These are phyloP conservation scores for Ilex asprella DNA, from an alignment of 257 asterid genomes.

Conservation along the genomic window DNA sequence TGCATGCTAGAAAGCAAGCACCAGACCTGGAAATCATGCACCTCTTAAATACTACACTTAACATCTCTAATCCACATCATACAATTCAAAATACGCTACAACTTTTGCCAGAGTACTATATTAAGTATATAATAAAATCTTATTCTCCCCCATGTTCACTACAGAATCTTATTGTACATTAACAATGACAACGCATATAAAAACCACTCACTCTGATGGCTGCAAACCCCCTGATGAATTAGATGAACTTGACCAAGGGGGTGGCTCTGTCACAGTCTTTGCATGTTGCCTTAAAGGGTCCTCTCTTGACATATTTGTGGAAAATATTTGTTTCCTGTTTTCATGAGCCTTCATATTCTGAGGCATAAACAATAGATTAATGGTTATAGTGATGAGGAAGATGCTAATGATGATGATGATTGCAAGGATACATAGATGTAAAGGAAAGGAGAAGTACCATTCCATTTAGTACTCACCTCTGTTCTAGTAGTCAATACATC, in stretches of 20 bases:
- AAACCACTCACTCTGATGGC: slow-evolving; percentile 26
- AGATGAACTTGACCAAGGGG: slow-evolving; percentile 55
- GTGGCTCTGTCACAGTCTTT: slow-evolving; percentile 40
- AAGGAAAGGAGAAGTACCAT: not conserved
- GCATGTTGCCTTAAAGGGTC: slow-evolving; percentile 50
- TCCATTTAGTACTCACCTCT: slow-evolving; percentile 31
- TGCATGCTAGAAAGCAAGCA: too few species aligned
- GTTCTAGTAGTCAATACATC: slow-evolving; percentile 70
- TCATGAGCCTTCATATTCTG: slow-evolving; percentile 80
- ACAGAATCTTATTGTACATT: too few species aligned
- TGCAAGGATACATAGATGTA: not conserved
- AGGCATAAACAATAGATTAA: slow-evolving; percentile 1
- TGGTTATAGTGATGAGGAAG: not conserved
- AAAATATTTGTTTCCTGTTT: slow-evolving; percentile 66
- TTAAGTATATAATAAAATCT: too few species aligned
- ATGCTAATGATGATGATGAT: not conserved
- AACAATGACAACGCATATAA: too few species aligned
- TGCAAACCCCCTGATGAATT: slow-evolving; percentile 31
- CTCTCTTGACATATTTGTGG: slow-evolving; percentile 68
- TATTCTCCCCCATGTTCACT: too few species aligned
- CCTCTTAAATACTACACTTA: too few species aligned
- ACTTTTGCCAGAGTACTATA: too few species aligned
- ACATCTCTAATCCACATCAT: too few species aligned
- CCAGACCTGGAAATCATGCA: too few species aligned
- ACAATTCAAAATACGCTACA: too few species aligned